Base-by-base conservation (phyloP, 352 stramenopile genomes). In the Phytopythium sindhum region DNA sequence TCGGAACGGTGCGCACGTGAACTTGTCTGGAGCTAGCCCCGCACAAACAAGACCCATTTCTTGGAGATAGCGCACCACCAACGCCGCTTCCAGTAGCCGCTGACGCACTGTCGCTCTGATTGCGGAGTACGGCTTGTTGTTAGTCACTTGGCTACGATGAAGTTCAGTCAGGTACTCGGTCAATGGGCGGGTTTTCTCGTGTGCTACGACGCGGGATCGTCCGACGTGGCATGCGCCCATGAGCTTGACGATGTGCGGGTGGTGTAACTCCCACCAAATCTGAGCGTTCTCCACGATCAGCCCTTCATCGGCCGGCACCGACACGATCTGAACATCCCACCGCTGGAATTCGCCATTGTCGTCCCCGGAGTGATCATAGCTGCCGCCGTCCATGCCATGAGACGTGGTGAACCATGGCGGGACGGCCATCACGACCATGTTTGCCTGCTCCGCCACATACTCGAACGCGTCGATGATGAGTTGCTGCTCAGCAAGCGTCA, bases 11-110 rank as follows among this genome's bases (percentile, higher is more conserved):
- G 23, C 47, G 17, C 47, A 53, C 10, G 24, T 31, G 8, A 53
- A 31, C 21, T 53, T 53, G 47, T 53, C 47, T 12, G 47, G 47
- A 11, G 47, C 19, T n/a, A 53, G 14, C 7, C n/a, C 24, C 10
- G 23, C 47, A 17, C 24, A 21, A 2, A 31, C n/a, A 5, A 53
- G n/a, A 29, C 47, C 47, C 47, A 53, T 53, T 60, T 76, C 69
- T 10, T 76, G 69, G 5, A 76, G 41, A 24, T 73, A 76, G 29
- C 70, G 69, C 11, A 76, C 39, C 6, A 59, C 69, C 44, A 73
- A 63, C 11, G 69, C 69, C 63, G 59, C 72, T 12, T 64, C 69
- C 15, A 68, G 69, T 39, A 76, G 21, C 17, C 54, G 59, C 29
- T 70, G 52, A 56, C 66, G 70, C 10, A 31, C 47, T 15, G 24